Percentiles rank a stretch among this genome's conserved stretches.
Evolutionary conservation across 2,329 filamentous ascomycete genomes (phyloP).

Genomic region (Fusarium dimerum): DNA sequence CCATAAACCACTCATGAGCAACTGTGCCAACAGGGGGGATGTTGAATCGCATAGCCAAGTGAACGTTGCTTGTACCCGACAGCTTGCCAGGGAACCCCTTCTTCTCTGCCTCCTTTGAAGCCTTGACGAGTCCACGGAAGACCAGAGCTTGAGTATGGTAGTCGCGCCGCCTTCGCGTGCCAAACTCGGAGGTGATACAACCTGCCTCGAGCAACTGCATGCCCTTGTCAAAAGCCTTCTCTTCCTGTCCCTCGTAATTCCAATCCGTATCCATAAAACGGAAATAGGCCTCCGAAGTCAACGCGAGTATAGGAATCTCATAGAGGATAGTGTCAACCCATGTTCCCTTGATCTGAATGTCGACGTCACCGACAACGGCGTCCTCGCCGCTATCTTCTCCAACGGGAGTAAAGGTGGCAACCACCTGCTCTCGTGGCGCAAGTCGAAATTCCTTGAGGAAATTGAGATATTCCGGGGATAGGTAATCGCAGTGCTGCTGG

Average conservation of each 20-base stretch:
- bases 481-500: slow-evolving; percentile 75
- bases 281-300: slow-evolving; percentile 97
- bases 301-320: slow-evolving; percentile 89
- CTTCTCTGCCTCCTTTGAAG: slow-evolving; percentile 68
- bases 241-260: slow-evolving; percentile 83
- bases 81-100: slow-evolving; percentile 71
- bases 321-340: slow-evolving; percentile 98
- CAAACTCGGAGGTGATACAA: slow-evolving; percentile 92
- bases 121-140: slow-evolving; percentile 79
- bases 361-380: slow-evolving; percentile 70
- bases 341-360: slow-evolving; percentile 74
- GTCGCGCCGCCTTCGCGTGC: slow-evolving; percentile 82
- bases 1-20: slow-evolving; percentile 99
- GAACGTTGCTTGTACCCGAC: slow-evolving; percentile 92
- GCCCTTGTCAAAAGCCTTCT: slow-evolving; percentile 82
- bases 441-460: slow-evolving; percentile 84
- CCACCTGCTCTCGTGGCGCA: slow-evolving; percentile 77
- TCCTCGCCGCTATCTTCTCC: slow-evolving; percentile 61
- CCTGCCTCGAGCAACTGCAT: slow-evolving; percentile 74
- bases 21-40: slow-evolving; percentile 83
- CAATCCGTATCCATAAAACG: slow-evolving; percentile 94
- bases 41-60: slow-evolving; percentile 91
- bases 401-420: slow-evolving; percentile 63
- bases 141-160: slow-evolving; percentile 95
- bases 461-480: slow-evolving; percentile 73